Conservation (phyloP, 495 filamentous ascomycete species). For the Aspergillus saccharolyticus region DNA sequence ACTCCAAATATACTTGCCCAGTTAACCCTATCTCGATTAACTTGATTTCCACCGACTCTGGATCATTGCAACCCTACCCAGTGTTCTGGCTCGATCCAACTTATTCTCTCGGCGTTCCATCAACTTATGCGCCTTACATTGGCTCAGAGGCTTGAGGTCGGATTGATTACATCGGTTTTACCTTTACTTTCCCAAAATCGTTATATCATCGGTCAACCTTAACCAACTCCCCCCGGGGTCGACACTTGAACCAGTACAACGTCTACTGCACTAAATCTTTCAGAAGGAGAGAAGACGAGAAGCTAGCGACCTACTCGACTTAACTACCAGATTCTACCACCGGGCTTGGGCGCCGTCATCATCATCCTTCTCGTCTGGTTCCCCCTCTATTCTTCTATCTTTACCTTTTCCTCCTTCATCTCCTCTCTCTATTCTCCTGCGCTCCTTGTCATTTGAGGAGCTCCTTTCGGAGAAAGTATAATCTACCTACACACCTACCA, state of each 20-base stretch:
- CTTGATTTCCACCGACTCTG: background rate
- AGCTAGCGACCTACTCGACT: conserved; percentile 12
- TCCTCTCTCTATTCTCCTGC: background rate
- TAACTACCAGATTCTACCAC: conserved; percentile 11
- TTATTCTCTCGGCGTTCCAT: conserved; percentile 11
- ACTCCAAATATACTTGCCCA: conserved; percentile 3
- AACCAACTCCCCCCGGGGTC: conserved; percentile 8
- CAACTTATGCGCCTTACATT: conserved; percentile 7
- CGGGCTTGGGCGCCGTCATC: background rate
- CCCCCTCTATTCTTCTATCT: background rate
- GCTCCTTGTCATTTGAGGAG: background rate
- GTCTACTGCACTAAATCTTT: background rate
- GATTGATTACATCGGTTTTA: conserved; percentile 2
- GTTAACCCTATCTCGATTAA: background rate
- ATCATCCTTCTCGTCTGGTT: too few species aligned
- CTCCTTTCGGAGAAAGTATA: background rate
- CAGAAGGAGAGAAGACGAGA: conserved; percentile 1
- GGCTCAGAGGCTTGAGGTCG: conserved; percentile 1
- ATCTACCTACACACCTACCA: conserved; percentile 12
- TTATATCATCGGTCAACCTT: conserved; percentile 21
- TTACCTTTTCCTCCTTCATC: conserved; percentile 4
- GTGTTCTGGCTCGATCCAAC: conserved; percentile 9
- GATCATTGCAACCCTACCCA: conserved; percentile 14
- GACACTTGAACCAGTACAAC: conserved; percentile 9
- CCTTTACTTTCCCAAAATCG: conserved; percentile 7